Conservation (phyloP, 2,329 filamentous ascomycete genomes). For the Fusarium tuaranense region DNA sequence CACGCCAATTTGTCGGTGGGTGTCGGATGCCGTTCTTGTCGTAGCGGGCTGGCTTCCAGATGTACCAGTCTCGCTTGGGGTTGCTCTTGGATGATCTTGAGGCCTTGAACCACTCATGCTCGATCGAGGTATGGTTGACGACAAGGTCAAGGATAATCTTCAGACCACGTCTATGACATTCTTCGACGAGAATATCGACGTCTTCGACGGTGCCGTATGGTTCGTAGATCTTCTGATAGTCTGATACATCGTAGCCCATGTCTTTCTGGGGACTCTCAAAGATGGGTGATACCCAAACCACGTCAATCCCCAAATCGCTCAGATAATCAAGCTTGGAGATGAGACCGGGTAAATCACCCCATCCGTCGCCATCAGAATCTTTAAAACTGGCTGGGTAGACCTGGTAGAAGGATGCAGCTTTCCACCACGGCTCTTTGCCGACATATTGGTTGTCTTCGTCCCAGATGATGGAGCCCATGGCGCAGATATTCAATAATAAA, state of each 20-base stretch:
- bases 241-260: slow-evolving; percentile 74
- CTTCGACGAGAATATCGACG: slow-evolving; percentile 70
- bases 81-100: slow-evolving; percentile 61
- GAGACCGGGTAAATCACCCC: slow-evolving; percentile 40
- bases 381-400: slow-evolving; percentile 53
- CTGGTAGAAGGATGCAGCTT: slow-evolving; percentile 54
- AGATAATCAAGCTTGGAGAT: slow-evolving; percentile 44
- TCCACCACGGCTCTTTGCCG: slow-evolving; percentile 53
- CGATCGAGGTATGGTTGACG: slow-evolving; percentile 46
- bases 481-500: not conserved
- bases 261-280: slow-evolving; percentile 63
- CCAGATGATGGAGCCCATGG: slow-evolving; percentile 51
- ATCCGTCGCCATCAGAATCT: slow-evolving; percentile 37
- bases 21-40: slow-evolving; percentile 59
- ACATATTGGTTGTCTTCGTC: slow-evolving; percentile 46
- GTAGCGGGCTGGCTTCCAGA: slow-evolving; percentile 55
- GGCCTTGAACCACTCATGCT: slow-evolving; percentile 69
- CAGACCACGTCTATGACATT: slow-evolving; percentile 59
- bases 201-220: slow-evolving; percentile 75
- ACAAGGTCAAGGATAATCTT: slow-evolving; percentile 46
- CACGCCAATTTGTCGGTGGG: slow-evolving; percentile 60
- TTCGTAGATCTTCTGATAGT: slow-evolving; percentile 59
- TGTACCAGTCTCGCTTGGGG: slow-evolving; percentile 67
- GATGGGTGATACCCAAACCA: slow-evolving; percentile 44
- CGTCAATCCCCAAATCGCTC: slow-evolving; percentile 45